Base-by-base conservation (phyloP, 306 rosid genomes). In the Oxytropis ochrocephala region DNA sequence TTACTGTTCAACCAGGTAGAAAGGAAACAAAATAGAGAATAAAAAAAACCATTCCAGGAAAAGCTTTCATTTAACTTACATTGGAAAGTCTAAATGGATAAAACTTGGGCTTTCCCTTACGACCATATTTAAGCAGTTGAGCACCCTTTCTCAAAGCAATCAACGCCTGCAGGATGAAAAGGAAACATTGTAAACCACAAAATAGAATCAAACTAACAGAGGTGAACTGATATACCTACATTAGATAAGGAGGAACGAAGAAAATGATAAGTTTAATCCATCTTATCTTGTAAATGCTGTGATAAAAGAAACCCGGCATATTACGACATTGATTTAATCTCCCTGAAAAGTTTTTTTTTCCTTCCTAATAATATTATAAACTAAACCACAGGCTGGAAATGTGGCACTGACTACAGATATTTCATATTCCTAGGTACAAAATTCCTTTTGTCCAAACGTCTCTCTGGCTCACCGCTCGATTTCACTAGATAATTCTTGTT, bases 51-150 rank as follows among this genome's bases (percentile, higher is more conserved):
- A 36, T 50, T 66, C 30, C 44, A 16, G 68, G 47, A 49, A 77
- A 14, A 53, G 67, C 46, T 74, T 50, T 71, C 38, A 79, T 35
- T 42, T 64, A 74, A 84, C 92, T 85, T 82, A 94, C 99, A 80
- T 63, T 79, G 47, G 97, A 94, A 77, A 91, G 90, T 82, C 89
- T 86, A 83, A 94, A 87, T 8, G 95, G 91, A 78, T 89, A 94
- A 80, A 91, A 94, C 89, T 94, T 94, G 57, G 99, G 99, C 80
- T 94, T 94, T 81, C 99, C 99, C 80, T 94, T 91, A 36, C 97
- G 96, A 82, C 99, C 99, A 91, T 91, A 91, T 70, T 91, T 91
- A 75, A 91, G 89, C 72, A 94, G 85, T 71, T 91, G 99, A 73
- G 99, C 83, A 73, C 99, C 99, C 83, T 79, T 94, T 88, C 91